These are phyloP conservation scores for Podospora australis DNA, from an alignment of 495 filamentous ascomycete species.

Conservation along the genomic window DNA sequence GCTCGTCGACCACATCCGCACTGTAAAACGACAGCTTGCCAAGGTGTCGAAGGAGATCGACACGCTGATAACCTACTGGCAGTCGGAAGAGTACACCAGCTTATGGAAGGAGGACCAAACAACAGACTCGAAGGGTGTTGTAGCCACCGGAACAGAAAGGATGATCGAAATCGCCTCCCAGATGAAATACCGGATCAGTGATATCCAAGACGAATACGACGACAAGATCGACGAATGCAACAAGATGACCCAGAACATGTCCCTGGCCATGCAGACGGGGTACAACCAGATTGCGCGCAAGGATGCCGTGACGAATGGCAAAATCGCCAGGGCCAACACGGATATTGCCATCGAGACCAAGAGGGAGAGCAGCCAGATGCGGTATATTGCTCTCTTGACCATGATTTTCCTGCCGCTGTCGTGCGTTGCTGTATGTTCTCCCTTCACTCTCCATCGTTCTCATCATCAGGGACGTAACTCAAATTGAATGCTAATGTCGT, in stretches of 20 bases:
- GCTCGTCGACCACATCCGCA: conserved; percentile 6
- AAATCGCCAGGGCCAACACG: conserved; percentile 7
- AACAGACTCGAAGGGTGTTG: neutral
- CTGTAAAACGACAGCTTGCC: conserved; percentile 6
- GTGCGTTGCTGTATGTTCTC: conserved; percentile 10
- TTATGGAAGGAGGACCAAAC: neutral
- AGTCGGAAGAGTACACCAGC: neutral
- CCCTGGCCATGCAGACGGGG: conserved; percentile 9
- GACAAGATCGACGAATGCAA: conserved; percentile 16
- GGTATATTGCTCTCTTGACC: conserved; percentile 7
- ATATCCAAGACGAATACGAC: conserved; percentile 8
- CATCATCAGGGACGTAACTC: too few species aligned
- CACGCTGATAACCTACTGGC: neutral
- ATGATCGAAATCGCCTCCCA: neutral
- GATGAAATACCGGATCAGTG: neutral
- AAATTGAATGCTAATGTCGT: neutral
- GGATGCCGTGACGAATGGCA: conserved; percentile 7
- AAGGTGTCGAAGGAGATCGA: neutral
- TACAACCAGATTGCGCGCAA: conserved; percentile 7
- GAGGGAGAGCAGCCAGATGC: conserved; percentile 9
- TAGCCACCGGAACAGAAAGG: neutral
- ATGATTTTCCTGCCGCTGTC: conserved; percentile 11
- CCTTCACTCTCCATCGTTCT: neutral
- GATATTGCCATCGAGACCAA: conserved; percentile 9
- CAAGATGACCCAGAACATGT: conserved; percentile 7